Evolutionary conservation across 164 flowering plant genomes (phyloP), one percentile per base, ranked within the genome.

Genomic region (Annona squamosa): DNA sequence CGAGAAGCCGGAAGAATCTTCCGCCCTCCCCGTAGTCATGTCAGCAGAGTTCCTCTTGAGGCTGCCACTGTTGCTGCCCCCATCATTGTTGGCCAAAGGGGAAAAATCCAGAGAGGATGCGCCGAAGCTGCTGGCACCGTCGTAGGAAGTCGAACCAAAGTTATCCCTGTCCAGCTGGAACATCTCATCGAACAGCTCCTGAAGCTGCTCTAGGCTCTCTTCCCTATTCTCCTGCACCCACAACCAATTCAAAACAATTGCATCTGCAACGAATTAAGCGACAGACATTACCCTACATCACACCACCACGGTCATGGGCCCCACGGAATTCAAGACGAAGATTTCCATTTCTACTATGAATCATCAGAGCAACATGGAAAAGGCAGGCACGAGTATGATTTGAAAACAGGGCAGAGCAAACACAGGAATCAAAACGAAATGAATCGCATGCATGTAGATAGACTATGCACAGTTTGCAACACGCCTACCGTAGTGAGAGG

Each of bases 201-300:
- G 91, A 66, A 94, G 80, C 37, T 91, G 84, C 81, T 94, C 91
- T 46, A 94, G 91, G 77, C 85, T 88, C 77, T 87, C 89, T 44
- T 77, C 79, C 7, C 81, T 86, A 72, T 81, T 84, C 75, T 83
- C 97, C 98, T 94, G 84, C 73, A 67, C 48, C 65, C 17, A 6
- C 0, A 7, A 12, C 63, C 9, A 18, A n/a, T 45, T n/a, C 18
- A 16, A n/a, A 26, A 26, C 37, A 26, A 26, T 26, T 26, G 37
- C 37, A 26, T 26, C 37, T 26, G 37, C 37, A 26, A 26, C 37
- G 37, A 26, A 26, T 26, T 26, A 26, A 26, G 37, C 37, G 37
- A 26, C 37, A 26, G 37, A 26, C 37, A 26, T 26, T 26, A 26
- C 37, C 37, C 37, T 26, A 26, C 37, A 26, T 26, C 37, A 26